Base-by-base conservation (phyloP, 495 filamentous ascomycete genomes). In the Achaetomiella virescens region DNA sequence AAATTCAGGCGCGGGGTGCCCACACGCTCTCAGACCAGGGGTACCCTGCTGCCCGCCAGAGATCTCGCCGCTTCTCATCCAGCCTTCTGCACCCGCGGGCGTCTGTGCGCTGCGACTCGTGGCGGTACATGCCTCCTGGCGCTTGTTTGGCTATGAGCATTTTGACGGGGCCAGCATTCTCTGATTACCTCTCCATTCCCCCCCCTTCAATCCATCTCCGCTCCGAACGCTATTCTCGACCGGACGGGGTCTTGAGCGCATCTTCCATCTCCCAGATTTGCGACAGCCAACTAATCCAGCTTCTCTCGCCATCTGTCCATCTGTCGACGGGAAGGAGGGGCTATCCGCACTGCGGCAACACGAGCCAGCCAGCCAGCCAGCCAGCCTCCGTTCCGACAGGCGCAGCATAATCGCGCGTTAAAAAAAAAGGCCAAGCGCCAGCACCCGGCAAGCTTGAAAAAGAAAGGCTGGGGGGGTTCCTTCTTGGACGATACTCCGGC, bases 401-500 rank as follows among this genome's bases (percentile, higher is more conserved):
- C 70, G 68, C 68, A 71, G 61, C 64, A 67, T 73, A 75, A 75
- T 75, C 72, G 72, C 72, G 72, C 72, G 72, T 75, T 61, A 54
- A 73, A 73, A 69, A 73, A 69, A 71, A 73, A 64, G 36, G 40
- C 55, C 58, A 66, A 60, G 62, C 56, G 59, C 59, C 62, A 49
- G 48, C 36, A 20, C 42, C 24, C 57, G 38, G 44, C 43, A 48
- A 43, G 41, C 31, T 43, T 36, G 38, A 57, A 46, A 45, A 31
- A 42, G 15, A 14, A 46, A 57, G 40, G 37, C 40, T 51, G 47
- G 47, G 45, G 42, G 17, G 42, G 56, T 37, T 47, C 42, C 14
- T n/a, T 38, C 36, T 9, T 31, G 27, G 27, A 31, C 9, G 10
- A 50, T 7, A 41, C 41, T 11, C 38, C 50, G 44, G 36, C 41